A percentile compares a stretch with the other conserved stretches of the same genome.
Evolutionary conservation across 2,329 filamentous ascomycete species (phyloP).

Genomic region (Pseudogymnoascus sp.): DNA sequence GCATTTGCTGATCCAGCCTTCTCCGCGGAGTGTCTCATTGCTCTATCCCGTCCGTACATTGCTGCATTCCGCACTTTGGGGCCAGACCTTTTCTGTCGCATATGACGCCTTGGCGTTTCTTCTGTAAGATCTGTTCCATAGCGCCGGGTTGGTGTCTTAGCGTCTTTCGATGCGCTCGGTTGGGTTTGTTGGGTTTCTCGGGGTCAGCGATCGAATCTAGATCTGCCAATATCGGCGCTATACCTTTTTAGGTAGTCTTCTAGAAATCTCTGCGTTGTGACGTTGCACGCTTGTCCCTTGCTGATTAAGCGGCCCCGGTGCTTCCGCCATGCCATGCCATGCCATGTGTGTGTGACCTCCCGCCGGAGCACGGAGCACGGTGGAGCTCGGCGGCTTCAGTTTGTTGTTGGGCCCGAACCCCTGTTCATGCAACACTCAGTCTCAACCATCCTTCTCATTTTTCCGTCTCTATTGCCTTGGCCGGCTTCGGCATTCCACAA

Average conservation of each 20-base stretch:
- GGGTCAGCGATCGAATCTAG: constrained; percentile 6
- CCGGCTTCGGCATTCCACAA: neutral
- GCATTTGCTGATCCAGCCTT: neutral
- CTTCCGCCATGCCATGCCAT: neutral
- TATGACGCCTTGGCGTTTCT: neutral
- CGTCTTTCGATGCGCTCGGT: neutral
- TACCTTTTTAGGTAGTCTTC: neutral
- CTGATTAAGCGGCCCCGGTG: neutral
- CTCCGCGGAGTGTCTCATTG: neutral
- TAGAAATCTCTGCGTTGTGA: constrained; percentile 3
- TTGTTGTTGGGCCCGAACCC: neutral
- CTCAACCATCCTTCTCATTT: neutral
- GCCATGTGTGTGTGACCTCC: neutral
- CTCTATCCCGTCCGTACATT: neutral
- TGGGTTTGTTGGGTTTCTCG: constrained; percentile 3
- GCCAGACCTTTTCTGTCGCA: neutral
- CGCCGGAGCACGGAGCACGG: neutral
- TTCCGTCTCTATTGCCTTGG: constrained; percentile 1
- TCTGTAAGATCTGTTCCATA: neutral
- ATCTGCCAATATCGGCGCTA: neutral
- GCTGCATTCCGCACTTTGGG: neutral
- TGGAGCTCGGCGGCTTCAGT: neutral
- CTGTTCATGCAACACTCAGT: neutral
- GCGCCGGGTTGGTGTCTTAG: neutral
- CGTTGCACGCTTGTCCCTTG: neutral